A percentile compares a stretch with the other conserved stretches of the same genome.
Evolutionary conservation across 345 rosid genomes (phyloP).

Genomic region (Ricinus communis): DNA sequence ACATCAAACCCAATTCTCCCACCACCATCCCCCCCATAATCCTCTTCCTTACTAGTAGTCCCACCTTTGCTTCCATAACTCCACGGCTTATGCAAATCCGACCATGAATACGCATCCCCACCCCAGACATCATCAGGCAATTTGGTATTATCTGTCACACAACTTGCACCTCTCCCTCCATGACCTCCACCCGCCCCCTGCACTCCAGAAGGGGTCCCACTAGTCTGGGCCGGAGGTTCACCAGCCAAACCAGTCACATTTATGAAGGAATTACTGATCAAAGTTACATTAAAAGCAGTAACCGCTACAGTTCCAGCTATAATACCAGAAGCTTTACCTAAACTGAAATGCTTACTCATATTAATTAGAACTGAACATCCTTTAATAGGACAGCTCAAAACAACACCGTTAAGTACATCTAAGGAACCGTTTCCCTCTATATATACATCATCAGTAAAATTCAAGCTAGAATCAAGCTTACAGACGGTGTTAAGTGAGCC

Average conservation of each 20-base stretch:
- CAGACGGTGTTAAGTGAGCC: conserved; percentile 59
- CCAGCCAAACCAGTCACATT: conserved; percentile 59
- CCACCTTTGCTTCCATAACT: conserved; percentile 78
- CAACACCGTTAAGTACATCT: conserved; percentile 39
- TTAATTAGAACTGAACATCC: conserved; percentile 57
- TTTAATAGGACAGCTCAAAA: conserved; percentile 37
- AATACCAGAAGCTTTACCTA: conserved; percentile 35
- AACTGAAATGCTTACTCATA: conserved; percentile 42
- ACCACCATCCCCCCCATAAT: conserved; percentile 68
- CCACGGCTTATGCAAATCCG: conserved; percentile 55
- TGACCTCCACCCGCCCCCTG: conserved; percentile 71
- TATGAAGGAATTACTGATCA: conserved; percentile 40
- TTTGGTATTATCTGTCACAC: conserved; percentile 53
- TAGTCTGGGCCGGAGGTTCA: conserved; percentile 59
- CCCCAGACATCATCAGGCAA: conserved; percentile 79
- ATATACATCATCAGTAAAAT: conserved; percentile 45
- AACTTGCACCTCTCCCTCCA: conserved; percentile 72
- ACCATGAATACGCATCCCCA: conserved; percentile 73
- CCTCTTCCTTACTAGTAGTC: conserved; percentile 55
- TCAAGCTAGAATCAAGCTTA: conserved; percentile 44
- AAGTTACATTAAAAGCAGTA: conserved; percentile 43
- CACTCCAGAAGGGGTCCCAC: conserved; percentile 56
- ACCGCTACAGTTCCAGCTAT: conserved; percentile 44
- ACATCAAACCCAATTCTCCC: conserved; percentile 54
- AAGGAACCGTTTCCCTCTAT: conserved; percentile 55